Evolutionary conservation across 495 filamentous ascomycete species (phyloP).

Genomic region (Lophiotrema nucula): DNA sequence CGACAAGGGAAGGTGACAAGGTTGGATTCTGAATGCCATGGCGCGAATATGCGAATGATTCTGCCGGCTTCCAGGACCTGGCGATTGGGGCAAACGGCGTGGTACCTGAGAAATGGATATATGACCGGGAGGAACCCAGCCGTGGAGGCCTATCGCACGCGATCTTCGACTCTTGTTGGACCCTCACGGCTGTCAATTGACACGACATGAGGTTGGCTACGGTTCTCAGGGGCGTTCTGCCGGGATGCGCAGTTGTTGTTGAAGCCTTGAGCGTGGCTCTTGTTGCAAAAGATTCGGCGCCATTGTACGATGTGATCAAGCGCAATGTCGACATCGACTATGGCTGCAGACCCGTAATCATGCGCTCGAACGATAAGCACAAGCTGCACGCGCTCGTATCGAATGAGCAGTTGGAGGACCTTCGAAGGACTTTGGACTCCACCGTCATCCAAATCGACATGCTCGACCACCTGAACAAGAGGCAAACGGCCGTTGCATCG

Average conservation of each 20-base stretch:
- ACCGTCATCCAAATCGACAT: slow-evolving; percentile 1
- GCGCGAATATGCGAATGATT: no score
- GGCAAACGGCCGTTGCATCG: slow-evolving; percentile 6
- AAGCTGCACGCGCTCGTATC: slow-evolving; percentile 14
- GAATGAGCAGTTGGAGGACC: neutral
- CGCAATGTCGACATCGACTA: slow-evolving; percentile 13
- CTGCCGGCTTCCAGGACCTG: no score
- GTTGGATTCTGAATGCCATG: no score
- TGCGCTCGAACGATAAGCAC: slow-evolving; percentile 12
- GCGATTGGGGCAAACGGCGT: no score
- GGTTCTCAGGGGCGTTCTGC: neutral
- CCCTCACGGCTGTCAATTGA: no score
- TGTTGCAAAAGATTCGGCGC: neutral
- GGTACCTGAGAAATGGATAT: no score
- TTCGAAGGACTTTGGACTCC: slow-evolving; percentile 10
- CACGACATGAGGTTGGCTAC: slow-evolving; percentile 10
- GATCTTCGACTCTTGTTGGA: no score
- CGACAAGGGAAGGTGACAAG: no score
- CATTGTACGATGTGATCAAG: slow-evolving; percentile 8
- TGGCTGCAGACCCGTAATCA: slow-evolving; percentile 15
- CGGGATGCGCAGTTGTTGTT: neutral
- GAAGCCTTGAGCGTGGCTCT: slow-evolving; percentile 13
- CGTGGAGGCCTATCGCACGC: no score
- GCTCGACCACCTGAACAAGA: slow-evolving; percentile 11
- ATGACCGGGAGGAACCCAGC: no score